Conservation (phyloP, 1,284 basidiomycete species). For the Ceratobasidium sp. region DNA sequence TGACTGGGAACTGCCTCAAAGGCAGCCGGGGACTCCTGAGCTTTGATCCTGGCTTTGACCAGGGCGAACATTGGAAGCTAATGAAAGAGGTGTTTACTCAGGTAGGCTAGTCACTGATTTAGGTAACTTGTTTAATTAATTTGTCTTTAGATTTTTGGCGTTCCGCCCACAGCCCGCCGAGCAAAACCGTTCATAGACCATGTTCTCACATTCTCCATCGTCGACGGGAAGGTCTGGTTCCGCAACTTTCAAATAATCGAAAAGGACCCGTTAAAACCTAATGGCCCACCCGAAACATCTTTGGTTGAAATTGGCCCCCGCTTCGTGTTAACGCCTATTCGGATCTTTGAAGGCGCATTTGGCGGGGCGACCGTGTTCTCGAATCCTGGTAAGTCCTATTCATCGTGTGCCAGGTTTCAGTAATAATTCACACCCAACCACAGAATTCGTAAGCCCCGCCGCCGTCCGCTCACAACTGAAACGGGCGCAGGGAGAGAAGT, state of each 20-base stretch:
- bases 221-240: slow-evolving; percentile 99
- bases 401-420: slow-evolving; percentile 38
- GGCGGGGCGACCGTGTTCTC: slow-evolving; percentile 95
- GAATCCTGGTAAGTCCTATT: slow-evolving; percentile 81
- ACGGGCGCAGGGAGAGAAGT: slow-evolving; percentile 82
- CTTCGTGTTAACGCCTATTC: slow-evolving; percentile 97
- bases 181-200: slow-evolving; percentile 99
- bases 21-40: slow-evolving; percentile 92
- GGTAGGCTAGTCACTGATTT: slow-evolving; percentile 65
- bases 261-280: slow-evolving; percentile 69
- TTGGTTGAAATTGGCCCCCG: slow-evolving; percentile 97
- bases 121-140: not conserved
- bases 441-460: slow-evolving; percentile 92
- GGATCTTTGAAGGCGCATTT: slow-evolving; percentile 98
- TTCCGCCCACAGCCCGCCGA: slow-evolving; percentile 88
- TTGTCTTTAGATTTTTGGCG: slow-evolving; percentile 85
- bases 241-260: slow-evolving; percentile 91
- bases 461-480: slow-evolving; percentile 80
- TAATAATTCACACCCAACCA: slow-evolving; percentile 4
- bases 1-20: slow-evolving; percentile 99
- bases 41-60: slow-evolving; percentile 94
- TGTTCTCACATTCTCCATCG: slow-evolving; percentile 93
- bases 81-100: slow-evolving; percentile 98
- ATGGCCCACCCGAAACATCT: slow-evolving; percentile 66
- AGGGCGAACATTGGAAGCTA: slow-evolving; percentile 87